Base-by-base conservation (phyloP, 495 filamentous ascomycete species). In the Xylaria telfairii region DNA sequence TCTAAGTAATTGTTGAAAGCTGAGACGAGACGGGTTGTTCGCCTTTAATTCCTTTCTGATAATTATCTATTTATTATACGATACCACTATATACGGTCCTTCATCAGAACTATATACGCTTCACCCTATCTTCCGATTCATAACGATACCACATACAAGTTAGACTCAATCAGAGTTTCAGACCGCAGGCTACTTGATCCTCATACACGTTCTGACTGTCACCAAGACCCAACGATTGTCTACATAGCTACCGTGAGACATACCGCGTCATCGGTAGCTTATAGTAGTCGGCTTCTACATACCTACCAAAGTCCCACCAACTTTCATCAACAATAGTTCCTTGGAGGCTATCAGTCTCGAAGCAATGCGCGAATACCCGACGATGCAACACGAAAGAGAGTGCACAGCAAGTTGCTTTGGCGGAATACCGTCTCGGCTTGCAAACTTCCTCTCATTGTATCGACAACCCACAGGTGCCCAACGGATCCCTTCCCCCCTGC, bases 161-260 rank as follows among this genome's bases (percentile, higher is more conserved):
- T 51, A 19, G 5, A 28, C 42, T 34, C 4, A 1, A 24, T 51
- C n/a, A 53, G 26, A 3, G 4, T 47, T 66, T 26, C 12, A 37
- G 17, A 44, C 13, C 0, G 30, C 24, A 32, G 21, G 26, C 9
- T n/a, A 26, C 30, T 39, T 46, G n/a, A 34, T 53, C 28, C 3
- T 53, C 15, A 41, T 28, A 54, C 26, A 54, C 47, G 13, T 28
- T 66, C 56, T 21, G 32, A 15, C 13, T 19, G 6, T 9, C 21
- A 28, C n/a, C 47, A 24, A 10, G n/a, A 9, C 3, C 47, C n/a
- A 28, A 6, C 4, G 1, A 54, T 12, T 39, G 4, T 17, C 9
- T 28, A 7, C 26, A n/a, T 53, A 65, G 63, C n/a, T 39, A 54
- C 21, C n/a, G 59, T 26, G 37, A 62, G 59, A 42, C 34, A 62